These are phyloP conservation scores for Saitozyma podzolica DNA, from an alignment of 768 basidiomycete species.

Conservation along the genomic window DNA sequence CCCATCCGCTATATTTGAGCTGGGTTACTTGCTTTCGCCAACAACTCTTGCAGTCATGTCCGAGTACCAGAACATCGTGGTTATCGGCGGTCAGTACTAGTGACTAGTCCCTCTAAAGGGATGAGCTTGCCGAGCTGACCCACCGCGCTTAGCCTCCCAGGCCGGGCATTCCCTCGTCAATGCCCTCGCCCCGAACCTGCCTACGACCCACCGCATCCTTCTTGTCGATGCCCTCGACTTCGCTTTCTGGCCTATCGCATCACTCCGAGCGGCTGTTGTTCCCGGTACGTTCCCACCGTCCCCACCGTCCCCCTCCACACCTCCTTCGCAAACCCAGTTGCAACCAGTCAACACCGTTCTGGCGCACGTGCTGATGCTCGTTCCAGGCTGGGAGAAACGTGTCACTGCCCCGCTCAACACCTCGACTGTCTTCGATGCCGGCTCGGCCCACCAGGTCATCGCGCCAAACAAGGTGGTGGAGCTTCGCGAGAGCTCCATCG, in stretches of 20 bases:
- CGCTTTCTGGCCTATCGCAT: conserved; percentile 39
- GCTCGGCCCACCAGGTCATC: conserved; percentile 37
- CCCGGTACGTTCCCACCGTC: conserved; percentile 27
- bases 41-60: conserved; percentile 16
- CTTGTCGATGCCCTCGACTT: conserved; percentile 40
- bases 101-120: neutral
- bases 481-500: conserved; percentile 32
- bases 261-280: conserved; percentile 43
- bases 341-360: neutral
- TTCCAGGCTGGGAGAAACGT: conserved; percentile 44
- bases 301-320: too few species aligned
- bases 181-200: conserved; percentile 27
- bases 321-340: neutral
- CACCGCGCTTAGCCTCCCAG: conserved; percentile 25
- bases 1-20: too few species aligned
- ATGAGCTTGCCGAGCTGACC: neutral
- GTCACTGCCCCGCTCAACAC: conserved; percentile 32
- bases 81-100: conserved; percentile 42
- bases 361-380: conserved; percentile 3
- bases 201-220: conserved; percentile 39
- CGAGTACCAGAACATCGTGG: conserved; percentile 45
- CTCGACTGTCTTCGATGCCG: conserved; percentile 34
- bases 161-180: conserved; percentile 39
- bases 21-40: too few species aligned
- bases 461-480: conserved; percentile 43